These are phyloP conservation scores for Cystobasidium onofrii DNA, from an alignment of 768 basidiomycete species.

Conservation along the genomic window DNA sequence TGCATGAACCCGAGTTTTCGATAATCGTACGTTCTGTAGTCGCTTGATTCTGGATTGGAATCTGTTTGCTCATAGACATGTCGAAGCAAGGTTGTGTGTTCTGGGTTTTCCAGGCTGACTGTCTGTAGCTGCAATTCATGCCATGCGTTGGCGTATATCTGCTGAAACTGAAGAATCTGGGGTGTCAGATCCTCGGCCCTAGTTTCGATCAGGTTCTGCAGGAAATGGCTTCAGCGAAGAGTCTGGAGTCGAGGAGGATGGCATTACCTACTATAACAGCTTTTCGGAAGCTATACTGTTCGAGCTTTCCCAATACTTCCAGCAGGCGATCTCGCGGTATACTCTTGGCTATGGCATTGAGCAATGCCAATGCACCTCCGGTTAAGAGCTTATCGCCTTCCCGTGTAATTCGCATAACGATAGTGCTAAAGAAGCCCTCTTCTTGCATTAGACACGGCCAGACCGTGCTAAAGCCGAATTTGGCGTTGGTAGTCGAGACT, in stretches of 20 bases:
- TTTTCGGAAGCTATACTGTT: slow-evolving; percentile 49
- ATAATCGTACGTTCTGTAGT: not conserved
- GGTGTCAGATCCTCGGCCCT: slow-evolving; percentile 1
- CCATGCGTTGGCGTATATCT: slow-evolving; percentile 53
- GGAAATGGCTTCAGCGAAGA: not conserved
- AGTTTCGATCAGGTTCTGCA: slow-evolving; percentile 28
- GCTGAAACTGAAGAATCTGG: slow-evolving; percentile 28
- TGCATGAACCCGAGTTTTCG: slow-evolving; percentile 4
- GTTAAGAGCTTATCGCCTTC: slow-evolving; percentile 49
- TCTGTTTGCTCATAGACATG: slow-evolving; percentile 1
- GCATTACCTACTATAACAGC: slow-evolving; percentile 62
- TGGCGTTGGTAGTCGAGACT: not conserved
- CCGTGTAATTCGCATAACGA: slow-evolving; percentile 68
- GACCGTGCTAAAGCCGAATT: slow-evolving; percentile 45
- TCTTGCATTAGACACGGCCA: slow-evolving; percentile 74
- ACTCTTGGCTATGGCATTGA: slow-evolving; percentile 62
- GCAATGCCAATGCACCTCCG: slow-evolving; percentile 66
- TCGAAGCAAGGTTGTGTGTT: not conserved
- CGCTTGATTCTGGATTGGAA: not conserved
- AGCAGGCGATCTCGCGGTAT: not conserved
- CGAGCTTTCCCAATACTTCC: not conserved
- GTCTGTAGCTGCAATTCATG: not conserved
- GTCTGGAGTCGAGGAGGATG: not conserved
- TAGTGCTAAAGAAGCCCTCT: slow-evolving; percentile 65
- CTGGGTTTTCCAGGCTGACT: not conserved